These are phyloP conservation scores for Cadophora luteo-olivacea DNA, from an alignment of 2,329 filamentous ascomycete genomes.

Conservation along the genomic window DNA sequence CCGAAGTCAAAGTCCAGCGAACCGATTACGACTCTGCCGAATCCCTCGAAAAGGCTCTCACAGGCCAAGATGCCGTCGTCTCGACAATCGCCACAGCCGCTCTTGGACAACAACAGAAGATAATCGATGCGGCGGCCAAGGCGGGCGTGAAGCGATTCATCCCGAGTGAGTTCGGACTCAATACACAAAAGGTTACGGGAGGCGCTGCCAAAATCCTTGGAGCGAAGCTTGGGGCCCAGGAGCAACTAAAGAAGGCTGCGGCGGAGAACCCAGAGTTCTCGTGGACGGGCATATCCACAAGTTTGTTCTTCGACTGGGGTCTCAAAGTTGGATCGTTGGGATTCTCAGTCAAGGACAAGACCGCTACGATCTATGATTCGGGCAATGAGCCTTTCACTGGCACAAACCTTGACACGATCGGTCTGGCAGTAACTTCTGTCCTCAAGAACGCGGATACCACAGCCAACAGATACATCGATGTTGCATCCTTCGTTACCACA, in stretches of 20 bases:
- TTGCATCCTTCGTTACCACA: constrained; percentile 43
- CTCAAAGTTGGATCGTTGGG: constrained; percentile 54
- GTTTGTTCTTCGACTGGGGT: constrained; percentile 38
- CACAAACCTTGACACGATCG: constrained; percentile 41
- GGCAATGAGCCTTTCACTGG: constrained; percentile 37
- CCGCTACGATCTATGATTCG: constrained; percentile 49
- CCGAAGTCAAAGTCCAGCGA: constrained; percentile 34
- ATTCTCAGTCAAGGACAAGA: constrained; percentile 56
- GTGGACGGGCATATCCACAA: constrained; percentile 45
- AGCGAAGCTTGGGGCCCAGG: constrained; percentile 17
- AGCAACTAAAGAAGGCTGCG: constrained; percentile 25
- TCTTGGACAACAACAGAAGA: constrained; percentile 26
- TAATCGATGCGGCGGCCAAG: constrained; percentile 63
- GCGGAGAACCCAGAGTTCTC: constrained; percentile 35
- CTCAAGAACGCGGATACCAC: constrained; percentile 45
- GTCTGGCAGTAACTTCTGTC: constrained; percentile 43
- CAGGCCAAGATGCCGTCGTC: constrained; percentile 37
- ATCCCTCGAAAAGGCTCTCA: constrained; percentile 40
- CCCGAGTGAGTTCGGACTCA: constrained; percentile 59
- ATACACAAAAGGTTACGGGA: constrained; percentile 36
- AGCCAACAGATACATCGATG: constrained; percentile 44
- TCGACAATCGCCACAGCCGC: constrained; percentile 26
- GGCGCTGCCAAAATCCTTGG: neutral
- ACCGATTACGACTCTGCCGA: constrained; percentile 31
- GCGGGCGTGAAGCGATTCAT: constrained; percentile 66